Conservation (phyloP, 176 grass and related monocot species). For the Tuctoria greenei region DNA sequence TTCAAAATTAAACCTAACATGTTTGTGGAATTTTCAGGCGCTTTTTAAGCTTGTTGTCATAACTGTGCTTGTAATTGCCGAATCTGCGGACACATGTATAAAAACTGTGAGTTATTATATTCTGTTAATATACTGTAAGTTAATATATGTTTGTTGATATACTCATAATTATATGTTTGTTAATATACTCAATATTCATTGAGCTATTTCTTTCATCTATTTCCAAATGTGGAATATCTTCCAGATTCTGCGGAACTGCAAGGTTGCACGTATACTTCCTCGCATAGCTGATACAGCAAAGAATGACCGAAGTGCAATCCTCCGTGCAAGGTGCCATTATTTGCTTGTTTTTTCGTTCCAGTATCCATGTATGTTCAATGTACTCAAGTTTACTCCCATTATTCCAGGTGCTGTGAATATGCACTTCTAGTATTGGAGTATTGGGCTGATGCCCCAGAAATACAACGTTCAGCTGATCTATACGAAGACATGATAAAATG, state of each 20-base stretch:
- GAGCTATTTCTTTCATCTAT: neutral
- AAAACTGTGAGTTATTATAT: conserved; percentile 70
- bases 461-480: conserved; percentile 75
- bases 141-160: too few relatives aligned
- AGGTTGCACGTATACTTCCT: conserved; percentile 66
- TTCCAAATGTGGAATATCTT: conserved; percentile 40
- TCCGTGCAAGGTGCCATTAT: conserved; percentile 75
- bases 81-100: conserved; percentile 85
- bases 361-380: conserved; percentile 31
- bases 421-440: conserved; percentile 82
- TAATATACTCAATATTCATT: too few relatives aligned
- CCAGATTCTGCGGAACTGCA: conserved; percentile 86
- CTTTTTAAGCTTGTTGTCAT: conserved; percentile 96
- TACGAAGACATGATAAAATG: conserved; percentile 90
- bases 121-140: too few relatives aligned
- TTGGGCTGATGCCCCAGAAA: conserved; percentile 93
- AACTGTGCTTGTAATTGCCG: conserved; percentile 90
- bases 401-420: conserved; percentile 85
- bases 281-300: conserved; percentile 62
- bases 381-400: neutral
- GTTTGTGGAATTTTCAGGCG: conserved; percentile 42
- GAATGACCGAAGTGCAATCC: conserved; percentile 58
- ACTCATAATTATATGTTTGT: too few relatives aligned
- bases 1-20: conserved; percentile 27
- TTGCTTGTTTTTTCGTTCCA: too few relatives aligned